Evolutionary conservation across 805 yeast species (phyloP), one percentile per base, ranked within the genome.

Genomic region (Torulaspora quercuum): DNA sequence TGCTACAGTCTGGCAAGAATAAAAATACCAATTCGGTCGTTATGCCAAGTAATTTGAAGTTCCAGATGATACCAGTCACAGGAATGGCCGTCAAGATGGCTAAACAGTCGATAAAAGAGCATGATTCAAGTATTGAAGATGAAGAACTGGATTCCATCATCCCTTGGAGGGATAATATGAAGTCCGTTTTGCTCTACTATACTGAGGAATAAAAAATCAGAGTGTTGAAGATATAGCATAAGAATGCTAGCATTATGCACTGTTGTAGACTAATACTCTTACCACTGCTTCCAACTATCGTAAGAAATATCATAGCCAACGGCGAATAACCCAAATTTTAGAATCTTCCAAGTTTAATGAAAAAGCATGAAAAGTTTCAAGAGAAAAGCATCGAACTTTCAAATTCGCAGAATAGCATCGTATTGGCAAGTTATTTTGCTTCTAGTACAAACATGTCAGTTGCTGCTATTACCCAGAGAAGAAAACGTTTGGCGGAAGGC

Each of bases 401-500:
- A n/a, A n/a, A n/a, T n/a, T n/a, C n/a, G n/a, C n/a, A n/a, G n/a
- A n/a, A n/a, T n/a, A 17, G 30, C 30, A 27, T 27, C 18, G 30
- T 16, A n/a, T n/a, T n/a, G n/a, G n/a, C n/a, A n/a, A n/a, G n/a
- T n/a, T n/a, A n/a, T n/a, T n/a, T n/a, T n/a, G n/a, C n/a, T n/a
- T n/a, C n/a, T n/a, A n/a, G n/a, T n/a, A 31, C 17, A n/a, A 21
- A 13, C 5, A 51, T 49, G 54, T 40, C 55, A 11, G 21, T 30
- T 12, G 25, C 50, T 28, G 49, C 40, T 13, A 33, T 27, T 28
- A 39, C 39, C 20, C 42, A 44, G 22, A 38, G 50, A n/a, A 67
- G 69, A 42, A 75, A 72, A 48, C 63, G 76, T 33, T 59, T 75
- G 1, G 53, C 72, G 1, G 67, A 68, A 3, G 81, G 80, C 1